Evolutionary conservation across 768 basidiomycete species (phyloP).

Genomic region (Tulasnella sp.): DNA sequence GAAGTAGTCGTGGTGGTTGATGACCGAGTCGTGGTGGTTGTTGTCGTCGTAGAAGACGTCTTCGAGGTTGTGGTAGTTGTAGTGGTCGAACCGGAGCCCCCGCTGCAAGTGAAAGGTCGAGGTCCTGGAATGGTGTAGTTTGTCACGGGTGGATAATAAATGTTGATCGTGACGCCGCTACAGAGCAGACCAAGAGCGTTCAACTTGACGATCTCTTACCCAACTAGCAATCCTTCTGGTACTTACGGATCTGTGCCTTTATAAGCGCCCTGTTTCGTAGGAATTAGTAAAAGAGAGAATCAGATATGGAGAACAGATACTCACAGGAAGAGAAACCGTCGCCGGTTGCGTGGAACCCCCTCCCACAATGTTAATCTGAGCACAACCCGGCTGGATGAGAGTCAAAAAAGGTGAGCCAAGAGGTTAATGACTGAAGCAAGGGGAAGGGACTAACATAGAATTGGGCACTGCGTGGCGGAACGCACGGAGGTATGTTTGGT

Average conservation of each 20-base stretch:
- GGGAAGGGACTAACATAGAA: slow-evolving; percentile 51
- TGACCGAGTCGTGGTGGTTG: not conserved
- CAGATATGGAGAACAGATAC: not conserved
- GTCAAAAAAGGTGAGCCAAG: not conserved
- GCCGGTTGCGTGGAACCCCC: slow-evolving; percentile 42
- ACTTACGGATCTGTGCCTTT: slow-evolving; percentile 2
- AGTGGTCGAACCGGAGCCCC: slow-evolving; percentile 8
- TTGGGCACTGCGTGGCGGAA: slow-evolving; percentile 49
- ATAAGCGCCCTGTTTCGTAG: not conserved
- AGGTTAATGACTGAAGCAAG: not conserved
- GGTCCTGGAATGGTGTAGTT: slow-evolving; percentile 34
- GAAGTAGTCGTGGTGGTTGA: not conserved
- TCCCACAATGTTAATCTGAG: slow-evolving; percentile 47
- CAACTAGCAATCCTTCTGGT: not conserved
- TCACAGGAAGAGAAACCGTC: slow-evolving; percentile 36
- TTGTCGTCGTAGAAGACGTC: not conserved
- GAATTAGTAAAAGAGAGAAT: not conserved
- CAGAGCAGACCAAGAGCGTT: not conserved
- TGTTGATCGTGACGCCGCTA: slow-evolving; percentile 33
- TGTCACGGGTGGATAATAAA: slow-evolving; percentile 33
- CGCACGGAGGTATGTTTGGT: not conserved
- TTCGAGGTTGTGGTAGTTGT: slow-evolving; percentile 7
- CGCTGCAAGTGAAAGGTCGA: slow-evolving; percentile 18
- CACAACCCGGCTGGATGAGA: slow-evolving; percentile 45
- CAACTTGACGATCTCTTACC: not conserved